Evolutionary conservation across 2,329 filamentous ascomycete species (phyloP), one percentile per base, ranked within the genome.

Genomic region (Exophiala alcalophila): DNA sequence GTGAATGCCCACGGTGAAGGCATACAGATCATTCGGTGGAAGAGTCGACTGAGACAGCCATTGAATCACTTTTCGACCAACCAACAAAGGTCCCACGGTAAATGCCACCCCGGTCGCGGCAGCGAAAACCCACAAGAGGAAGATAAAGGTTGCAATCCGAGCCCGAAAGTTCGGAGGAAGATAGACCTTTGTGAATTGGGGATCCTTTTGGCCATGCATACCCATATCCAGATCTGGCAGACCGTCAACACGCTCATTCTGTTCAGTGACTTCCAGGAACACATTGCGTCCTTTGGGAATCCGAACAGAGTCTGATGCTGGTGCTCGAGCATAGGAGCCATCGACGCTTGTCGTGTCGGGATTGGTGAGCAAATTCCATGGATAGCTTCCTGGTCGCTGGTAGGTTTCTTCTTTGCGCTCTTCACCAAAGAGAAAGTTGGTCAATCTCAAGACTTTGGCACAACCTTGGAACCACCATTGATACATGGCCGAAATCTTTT

Each of bases 401-500:
- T 44, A 40, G 86, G 65, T 96, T 62, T 98, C 91, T 48, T 95
- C 87, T 15, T 79, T 70, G 19, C 76, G 75, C 45, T 87, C 79
- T 55, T 94, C 85, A 10, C 86, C 88, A 60, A 98, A 97, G 28
- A 98, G 77, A 63, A 98, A 98, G 69, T 90, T 86, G 1, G 88
- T 94, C 24, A 98, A 72, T 15, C 91, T 80, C 38, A 98, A 71
- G 27, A 74, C 70, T 36, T 86, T 77, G 9, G 90, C 92, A 61
- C 90, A 95, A 56, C 78, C 81, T 54, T 84, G 83, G 68, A 98
- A 95, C 88, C 92, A 98, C 91, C 91, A 97, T 5, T 81, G 83
- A 62, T 95, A 98, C 73, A 96, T 83, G 40, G 76, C 72, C 55
- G 94, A 85, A 3, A 98, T 71, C 1, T 80, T 84, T 59, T 94